Evolutionary conservation across 768 basidiomycete species (phyloP), one percentile per base, ranked within the genome.

Genomic region (Krasilnikovozyma curviuscula): DNA sequence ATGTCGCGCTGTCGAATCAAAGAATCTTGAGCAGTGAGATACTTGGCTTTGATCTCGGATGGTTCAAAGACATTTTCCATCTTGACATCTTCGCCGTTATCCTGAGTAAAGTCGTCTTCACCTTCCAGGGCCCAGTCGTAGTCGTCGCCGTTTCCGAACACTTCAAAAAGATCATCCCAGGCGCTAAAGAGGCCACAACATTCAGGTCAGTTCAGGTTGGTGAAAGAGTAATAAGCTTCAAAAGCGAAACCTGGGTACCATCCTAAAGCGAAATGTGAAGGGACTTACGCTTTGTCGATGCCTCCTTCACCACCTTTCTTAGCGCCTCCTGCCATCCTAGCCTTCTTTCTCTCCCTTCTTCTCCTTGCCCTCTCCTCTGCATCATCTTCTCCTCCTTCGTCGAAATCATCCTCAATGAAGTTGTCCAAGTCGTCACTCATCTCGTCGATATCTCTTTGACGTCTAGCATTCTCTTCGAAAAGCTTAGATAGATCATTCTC

Each of bases 21-120:
- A 58, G 91, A 83, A 63, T 98, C 93, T 49, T 84, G 85, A 54
- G 88, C 85, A 3, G 86, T 91, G 25, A 97, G 69, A 70, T 84
- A 71, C 33, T 83, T 75, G 52, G 78, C 79, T 44, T 76, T 77
- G 60, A 98, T 97, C 68, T 95, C 88, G 10, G 89, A 82, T 0
- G 93, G 93, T 61, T 98, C 93, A 56, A 97, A 98, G 52, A 97
- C 85, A 62, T 93, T 86, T 54, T 79, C 77, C 57, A 84, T 84
- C 60, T 73, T 79, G 71, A 81, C 81, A 45, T 83, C 80, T 8
- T 73, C 69, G 23, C 71, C 69, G 8, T 80, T 75, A 24, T 65
- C 67, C 21, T 65, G 66, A 2, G 59, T 62, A 33, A 71, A 71
- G 2, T 84, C 83, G 27, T 89, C 89, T 5, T 78, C 84, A 12